phyloP scores from a whole-genome alignment of 495 filamentous ascomycete species.

The Letharia lupina region DNA sequence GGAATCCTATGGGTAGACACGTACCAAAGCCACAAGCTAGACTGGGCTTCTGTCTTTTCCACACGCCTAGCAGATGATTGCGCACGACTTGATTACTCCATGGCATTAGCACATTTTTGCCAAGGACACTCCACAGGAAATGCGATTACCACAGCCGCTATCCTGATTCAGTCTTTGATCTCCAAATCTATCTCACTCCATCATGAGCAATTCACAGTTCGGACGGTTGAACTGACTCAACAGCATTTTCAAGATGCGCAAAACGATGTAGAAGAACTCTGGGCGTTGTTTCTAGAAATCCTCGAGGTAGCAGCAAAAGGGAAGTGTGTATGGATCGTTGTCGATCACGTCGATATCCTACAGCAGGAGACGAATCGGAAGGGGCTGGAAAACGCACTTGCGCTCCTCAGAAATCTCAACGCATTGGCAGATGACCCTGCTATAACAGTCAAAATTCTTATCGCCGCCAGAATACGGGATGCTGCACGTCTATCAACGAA shows the following conservation, averaged over 20 bases:
- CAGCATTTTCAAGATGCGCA: constrained; percentile 14
- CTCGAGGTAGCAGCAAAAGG: not conserved
- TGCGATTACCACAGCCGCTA: constrained; percentile 2
- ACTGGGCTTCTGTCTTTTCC: constrained; percentile 17
- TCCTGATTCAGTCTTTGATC: constrained; percentile 16
- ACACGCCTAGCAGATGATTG: constrained; percentile 13
- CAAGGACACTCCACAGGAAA: constrained; percentile 2
- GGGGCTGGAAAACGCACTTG: not conserved
- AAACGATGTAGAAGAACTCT: constrained; percentile 10
- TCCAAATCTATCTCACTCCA: constrained; percentile 4
- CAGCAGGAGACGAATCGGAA: not conserved
- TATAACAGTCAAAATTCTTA: constrained; percentile 18
- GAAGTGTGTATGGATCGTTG: constrained; percentile 15
- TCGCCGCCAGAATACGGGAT: constrained; percentile 16
- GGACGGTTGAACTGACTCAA: constrained; percentile 1
- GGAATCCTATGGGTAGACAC: constrained; percentile 18
- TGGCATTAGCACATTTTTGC: constrained; percentile 11
- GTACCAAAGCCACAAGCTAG: constrained; percentile 4
- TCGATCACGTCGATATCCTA: constrained; percentile 16
- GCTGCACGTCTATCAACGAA: not conserved
- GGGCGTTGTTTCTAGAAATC: constrained; percentile 16
- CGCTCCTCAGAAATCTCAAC: constrained; percentile 12
- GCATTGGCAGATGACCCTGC: constrained; percentile 6
- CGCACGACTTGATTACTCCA: not conserved
- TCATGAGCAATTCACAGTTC: not conserved